Evolutionary conservation across 306 rosid species (phyloP), one percentile per base, ranked within the genome.

Genomic region (Alnus glutinosa): DNA sequence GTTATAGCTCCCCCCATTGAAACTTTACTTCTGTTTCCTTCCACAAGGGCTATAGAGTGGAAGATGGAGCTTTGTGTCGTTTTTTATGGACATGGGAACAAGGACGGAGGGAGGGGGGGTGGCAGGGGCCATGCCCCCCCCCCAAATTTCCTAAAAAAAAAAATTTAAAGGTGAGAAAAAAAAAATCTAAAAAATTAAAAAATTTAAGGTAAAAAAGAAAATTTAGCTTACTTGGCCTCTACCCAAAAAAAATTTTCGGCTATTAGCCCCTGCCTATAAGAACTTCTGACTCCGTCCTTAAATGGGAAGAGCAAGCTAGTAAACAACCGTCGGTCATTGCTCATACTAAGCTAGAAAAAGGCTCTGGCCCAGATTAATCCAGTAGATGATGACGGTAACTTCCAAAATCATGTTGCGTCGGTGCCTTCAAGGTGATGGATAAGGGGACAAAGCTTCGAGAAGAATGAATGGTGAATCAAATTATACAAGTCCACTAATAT

Each of bases 31-130:
- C 71, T 66, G 28, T 23, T 16, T 16, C 7, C 52, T 44, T 23
- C 77, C 18, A 23, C 6, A 34, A 93, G 97, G 94, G 83, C 52
- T 89, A 79, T 82, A 92, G 89, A 66, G 77, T 1, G n/a, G 80
- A 79, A 81, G 87, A 72, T 73, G 87, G 82, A 57, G 76, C 81
- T 58, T 82, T 86, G 68, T 80, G 98, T 94, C 8, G 97, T 91
- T 18, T 89, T 89, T 83, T 94, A 93, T 81, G 98, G 98, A 34
- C 98, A 91, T 86, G 98, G 98, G 73, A 77, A n/a, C n/a, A n/a
- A n/a, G n/a, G n/a, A n/a, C n/a, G n/a, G n/a, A n/a, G n/a, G n/a
- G n/a, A n/a, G n/a, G n/a, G n/a, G n/a, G n/a, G n/a, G n/a, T n/a
- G n/a, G n/a, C n/a, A n/a, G n/a, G n/a, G n/a, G n/a, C n/a, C n/a